phyloP scores from a whole-genome alignment of 176 grass and related monocot genomes.

The Puya raimondii region DNA sequence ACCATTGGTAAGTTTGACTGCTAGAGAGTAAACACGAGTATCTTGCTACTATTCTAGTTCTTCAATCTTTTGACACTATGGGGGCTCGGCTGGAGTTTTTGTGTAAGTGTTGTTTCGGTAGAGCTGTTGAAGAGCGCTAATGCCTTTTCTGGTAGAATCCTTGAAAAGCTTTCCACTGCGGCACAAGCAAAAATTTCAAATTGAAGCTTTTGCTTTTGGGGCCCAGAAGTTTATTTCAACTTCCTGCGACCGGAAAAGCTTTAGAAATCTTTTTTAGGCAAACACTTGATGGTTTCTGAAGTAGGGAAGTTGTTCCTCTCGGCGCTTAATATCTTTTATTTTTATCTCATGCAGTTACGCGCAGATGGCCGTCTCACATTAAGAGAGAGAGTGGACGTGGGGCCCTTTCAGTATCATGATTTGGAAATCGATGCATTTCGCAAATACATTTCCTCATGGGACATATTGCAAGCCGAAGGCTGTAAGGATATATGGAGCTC shows the following conservation, averaged over 20 bases:
- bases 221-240: no score
- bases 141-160: no score
- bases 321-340: neutral
- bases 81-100: no score
- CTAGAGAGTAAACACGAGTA: neutral
- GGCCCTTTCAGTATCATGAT: slow-evolving; percentile 12
- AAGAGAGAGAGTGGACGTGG: slow-evolving; percentile 24
- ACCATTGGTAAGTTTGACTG: slow-evolving; percentile 45
- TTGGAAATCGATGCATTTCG: slow-evolving; percentile 29
- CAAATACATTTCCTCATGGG: slow-evolving; percentile 21
- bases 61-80: neutral
- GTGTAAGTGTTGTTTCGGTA: no score
- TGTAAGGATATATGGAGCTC: slow-evolving; percentile 54
- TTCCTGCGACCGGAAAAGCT: no score
- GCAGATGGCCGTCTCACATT: slow-evolving; percentile 22
- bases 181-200: no score
- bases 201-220: no score
- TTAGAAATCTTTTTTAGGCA: no score
- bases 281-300: no score
- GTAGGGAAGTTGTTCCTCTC: no score
- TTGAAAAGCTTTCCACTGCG: no score
- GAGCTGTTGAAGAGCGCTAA: no score
- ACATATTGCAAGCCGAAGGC: slow-evolving; percentile 25
- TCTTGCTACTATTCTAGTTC: neutral
- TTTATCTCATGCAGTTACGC: slow-evolving; percentile 25